Evolutionary conservation across 75 land plant genomes (phyloP).

Genomic region (Selaginella moellendorffii): DNA sequence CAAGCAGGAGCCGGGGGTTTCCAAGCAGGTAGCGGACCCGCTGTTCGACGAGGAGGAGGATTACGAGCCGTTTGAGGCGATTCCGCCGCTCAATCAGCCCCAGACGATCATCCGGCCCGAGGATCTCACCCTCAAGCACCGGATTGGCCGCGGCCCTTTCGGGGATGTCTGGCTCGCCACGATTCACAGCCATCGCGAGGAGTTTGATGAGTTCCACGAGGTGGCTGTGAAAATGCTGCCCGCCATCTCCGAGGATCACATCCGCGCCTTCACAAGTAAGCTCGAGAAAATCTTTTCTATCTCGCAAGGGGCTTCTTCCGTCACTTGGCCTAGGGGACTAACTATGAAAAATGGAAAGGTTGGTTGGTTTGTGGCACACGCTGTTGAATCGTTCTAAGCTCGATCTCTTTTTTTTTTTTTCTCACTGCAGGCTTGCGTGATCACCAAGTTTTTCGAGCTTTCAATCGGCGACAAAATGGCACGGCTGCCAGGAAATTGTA

Average conservation of each 20-base stretch:
- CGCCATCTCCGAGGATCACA: slow-evolving; percentile 42
- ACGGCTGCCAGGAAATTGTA: slow-evolving; percentile 47
- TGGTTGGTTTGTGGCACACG: background rate
- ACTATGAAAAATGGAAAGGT: slow-evolving; percentile 69
- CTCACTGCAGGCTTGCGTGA: slow-evolving; percentile 51
- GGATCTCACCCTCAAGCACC: slow-evolving; percentile 48
- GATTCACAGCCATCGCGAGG: slow-evolving; percentile 46
- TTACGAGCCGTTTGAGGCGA: slow-evolving; percentile 22
- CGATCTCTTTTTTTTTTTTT: background rate
- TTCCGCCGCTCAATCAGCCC: slow-evolving; percentile 25
- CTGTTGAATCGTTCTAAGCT: background rate
- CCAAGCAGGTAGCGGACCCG: slow-evolving; percentile 21
- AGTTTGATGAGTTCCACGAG: slow-evolving; percentile 72
- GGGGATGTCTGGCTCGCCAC: slow-evolving; percentile 99
- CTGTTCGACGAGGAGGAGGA: slow-evolving; percentile 41
- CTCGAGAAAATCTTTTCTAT: slow-evolving; percentile 34
- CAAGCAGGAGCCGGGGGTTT: background rate
- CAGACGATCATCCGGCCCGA: slow-evolving; percentile 58
- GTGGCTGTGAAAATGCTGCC: slow-evolving; percentile 83
- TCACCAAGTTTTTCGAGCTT: slow-evolving; percentile 85
- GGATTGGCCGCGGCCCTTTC: slow-evolving; percentile 87
- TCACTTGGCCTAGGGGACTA: slow-evolving; percentile 64
- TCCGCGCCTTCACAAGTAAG: slow-evolving; percentile 29
- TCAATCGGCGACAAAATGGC: slow-evolving; percentile 86
- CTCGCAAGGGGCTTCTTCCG: slow-evolving; percentile 7